These are phyloP conservation scores for Porphyra umbilicalis DNA, from an alignment of 31 red algal genomes.

Conservation along the genomic window DNA sequence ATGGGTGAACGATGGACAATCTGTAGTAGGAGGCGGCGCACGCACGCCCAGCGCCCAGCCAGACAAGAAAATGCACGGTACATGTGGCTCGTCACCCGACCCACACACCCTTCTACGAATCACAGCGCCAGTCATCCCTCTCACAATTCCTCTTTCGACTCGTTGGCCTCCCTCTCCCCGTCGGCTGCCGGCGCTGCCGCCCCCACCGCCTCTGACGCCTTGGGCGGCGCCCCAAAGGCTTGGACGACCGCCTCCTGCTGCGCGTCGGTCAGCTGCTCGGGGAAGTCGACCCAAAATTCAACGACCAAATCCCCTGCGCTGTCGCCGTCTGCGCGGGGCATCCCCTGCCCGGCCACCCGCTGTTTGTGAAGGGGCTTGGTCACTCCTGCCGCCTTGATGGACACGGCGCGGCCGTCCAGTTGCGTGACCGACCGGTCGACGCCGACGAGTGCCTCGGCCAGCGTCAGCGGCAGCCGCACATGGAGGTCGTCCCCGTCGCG, in stretches of 20 bases:
- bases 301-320: constrained; percentile 68
- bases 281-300: constrained; percentile 78
- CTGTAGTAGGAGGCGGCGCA: too few species aligned
- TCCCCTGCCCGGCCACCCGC: constrained; percentile 51
- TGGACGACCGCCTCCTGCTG: constrained; percentile 50
- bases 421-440: constrained; percentile 59
- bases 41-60: too few species aligned
- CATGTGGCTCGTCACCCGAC: too few species aligned
- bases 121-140: too few species aligned
- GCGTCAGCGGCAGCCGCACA: constrained; percentile 43
- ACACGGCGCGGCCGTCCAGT: constrained; percentile 69
- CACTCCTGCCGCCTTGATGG: constrained; percentile 25
- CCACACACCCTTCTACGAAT: too few species aligned
- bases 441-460: constrained; percentile 80
- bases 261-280: constrained; percentile 54
- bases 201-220: neutral
- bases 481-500: constrained; percentile 68
- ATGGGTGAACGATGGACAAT: too few species aligned
- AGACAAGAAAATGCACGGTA: too few species aligned
- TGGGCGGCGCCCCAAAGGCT: constrained; percentile 30
- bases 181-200: neutral
- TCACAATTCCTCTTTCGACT: neutral
- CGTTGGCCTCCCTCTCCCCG: neutral
- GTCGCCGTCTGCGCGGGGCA: constrained; percentile 35
- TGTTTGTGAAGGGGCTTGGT: constrained; percentile 48